Evolutionary conservation across 331 rosid genomes (phyloP).

Genomic region (Malus hybrid): DNA sequence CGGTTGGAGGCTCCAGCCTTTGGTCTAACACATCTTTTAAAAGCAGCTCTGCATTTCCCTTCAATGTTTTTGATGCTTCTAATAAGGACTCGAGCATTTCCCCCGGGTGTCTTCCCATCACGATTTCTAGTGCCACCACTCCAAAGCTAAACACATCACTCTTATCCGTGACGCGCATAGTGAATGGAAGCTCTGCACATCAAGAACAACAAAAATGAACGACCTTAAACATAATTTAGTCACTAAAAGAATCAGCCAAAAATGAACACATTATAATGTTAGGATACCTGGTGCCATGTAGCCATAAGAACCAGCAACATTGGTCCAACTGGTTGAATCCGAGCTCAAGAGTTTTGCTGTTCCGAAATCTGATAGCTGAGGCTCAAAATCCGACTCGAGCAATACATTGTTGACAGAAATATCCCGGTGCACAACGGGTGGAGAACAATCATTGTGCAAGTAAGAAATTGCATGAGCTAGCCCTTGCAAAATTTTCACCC

Average conservation of each 20-base stretch:
- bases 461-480: constrained; percentile 69
- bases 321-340: constrained; percentile 54
- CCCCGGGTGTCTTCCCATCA: constrained; percentile 67
- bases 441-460: constrained; percentile 62
- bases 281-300: constrained; percentile 85
- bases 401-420: constrained; percentile 50
- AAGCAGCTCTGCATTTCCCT: constrained; percentile 22
- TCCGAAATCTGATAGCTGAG: constrained; percentile 70
- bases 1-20: constrained; percentile 39
- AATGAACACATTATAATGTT: constrained; percentile 12
- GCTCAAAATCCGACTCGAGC: constrained; percentile 45
- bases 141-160: constrained; percentile 73
- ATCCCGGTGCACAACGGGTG: constrained; percentile 69
- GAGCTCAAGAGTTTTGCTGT: constrained; percentile 55
- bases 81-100: constrained; percentile 28
- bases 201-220: neutral
- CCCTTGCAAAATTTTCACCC: constrained; percentile 56
- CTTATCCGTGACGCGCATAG: constrained; percentile 48
- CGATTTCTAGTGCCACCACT: constrained; percentile 50
- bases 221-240: neutral
- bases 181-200: constrained; percentile 57
- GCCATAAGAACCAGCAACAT: constrained; percentile 69
- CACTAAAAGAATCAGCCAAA: neutral
- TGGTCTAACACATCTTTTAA: constrained; percentile 57
- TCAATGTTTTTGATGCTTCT: constrained; percentile 19